Evolutionary conservation across 805 yeast species (phyloP), one percentile per base, ranked within the genome.

Genomic region (Spathaspora girioi): DNA sequence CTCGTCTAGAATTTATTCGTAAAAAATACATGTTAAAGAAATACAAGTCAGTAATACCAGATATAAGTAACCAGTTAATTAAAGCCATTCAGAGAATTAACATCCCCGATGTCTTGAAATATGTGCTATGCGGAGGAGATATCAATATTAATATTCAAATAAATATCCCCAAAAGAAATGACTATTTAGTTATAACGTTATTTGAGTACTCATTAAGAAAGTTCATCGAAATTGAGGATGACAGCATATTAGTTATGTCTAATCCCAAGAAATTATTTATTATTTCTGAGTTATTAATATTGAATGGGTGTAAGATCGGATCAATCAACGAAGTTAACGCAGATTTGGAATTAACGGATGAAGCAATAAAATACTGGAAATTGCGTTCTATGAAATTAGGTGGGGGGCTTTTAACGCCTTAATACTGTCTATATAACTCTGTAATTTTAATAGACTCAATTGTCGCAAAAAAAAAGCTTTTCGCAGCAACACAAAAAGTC

Each of bases 21-120:
- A 73, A 78, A 42, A 92, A 92, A 66, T 92, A 92, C 62, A 73
- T 75, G 23, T 68, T 67, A 4, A 81, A 80, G 64, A 70, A 67
- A 41, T 91, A 66, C 59, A 55, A 48, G 11, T 49, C 47, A 1
- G 52, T 54, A 10, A 56, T 60, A 10, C 54, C 52, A 0, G 62
- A 62, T 15, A 46, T 62, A 6, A 67, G 72, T 50, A 72, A 70
- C 46, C 59, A 66, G 1, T 60, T 84, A 29, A 72, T 84, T n/a
- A 75, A 75, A 51, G 81, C 84, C 0, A 73, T 84, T 2, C 80
- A 78, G 49, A 66, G 71, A 23, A 79, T 82, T 45, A 75, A 81
- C 50, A 62, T 79, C n/a, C 59, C 63, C 0, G 71, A 73, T 44
- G 74, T 81, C 2, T 59, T 80, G 35, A 65, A 68, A 56, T 65